phyloP scores from a whole-genome alignment of 371 early-diverging fungal species.

The Apophysomyces variabilis region DNA sequence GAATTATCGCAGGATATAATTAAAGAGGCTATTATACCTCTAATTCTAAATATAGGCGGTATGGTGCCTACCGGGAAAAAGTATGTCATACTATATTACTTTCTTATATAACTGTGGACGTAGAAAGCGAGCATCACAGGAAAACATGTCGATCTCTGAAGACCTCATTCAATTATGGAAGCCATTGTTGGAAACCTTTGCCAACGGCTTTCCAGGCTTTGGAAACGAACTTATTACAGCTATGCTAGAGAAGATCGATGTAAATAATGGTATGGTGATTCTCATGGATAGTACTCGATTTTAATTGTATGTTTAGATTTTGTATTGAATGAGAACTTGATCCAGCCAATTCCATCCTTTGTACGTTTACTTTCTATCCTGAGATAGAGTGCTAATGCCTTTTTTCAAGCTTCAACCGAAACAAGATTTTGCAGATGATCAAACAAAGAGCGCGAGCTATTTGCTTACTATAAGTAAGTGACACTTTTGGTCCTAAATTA shows the following conservation, averaged over 20 bases:
- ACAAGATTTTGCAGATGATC: not conserved
- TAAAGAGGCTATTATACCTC: constrained; percentile 30
- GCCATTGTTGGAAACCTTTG: constrained; percentile 40
- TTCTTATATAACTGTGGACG: not conserved
- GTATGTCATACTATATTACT: constrained; percentile 17
- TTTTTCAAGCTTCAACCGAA: constrained; percentile 3
- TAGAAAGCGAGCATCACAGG: constrained; percentile 43
- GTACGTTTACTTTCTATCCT: constrained; percentile 12
- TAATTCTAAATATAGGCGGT: constrained; percentile 47
- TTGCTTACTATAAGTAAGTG: constrained; percentile 43
- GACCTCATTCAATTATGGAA: constrained; percentile 47
- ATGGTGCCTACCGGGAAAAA: constrained; percentile 52
- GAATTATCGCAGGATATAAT: constrained; percentile 19
- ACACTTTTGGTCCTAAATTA: not conserved
- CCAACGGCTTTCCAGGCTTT: constrained; percentile 36
- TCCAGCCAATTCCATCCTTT: constrained; percentile 30
- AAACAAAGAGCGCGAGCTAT: constrained; percentile 37
- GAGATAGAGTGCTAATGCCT: not conserved
- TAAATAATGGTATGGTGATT: constrained; percentile 32
- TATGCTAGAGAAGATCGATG: constrained; percentile 37
- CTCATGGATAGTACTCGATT: not conserved
- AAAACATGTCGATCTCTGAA: constrained; percentile 36
- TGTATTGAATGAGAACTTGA: constrained; percentile 23
- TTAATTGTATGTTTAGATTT: constrained; percentile 19
- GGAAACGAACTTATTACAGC: constrained; percentile 26